phyloP scores from a whole-genome alignment of 352 stramenopile genomes.

The Phytophthora boehmeriae region DNA sequence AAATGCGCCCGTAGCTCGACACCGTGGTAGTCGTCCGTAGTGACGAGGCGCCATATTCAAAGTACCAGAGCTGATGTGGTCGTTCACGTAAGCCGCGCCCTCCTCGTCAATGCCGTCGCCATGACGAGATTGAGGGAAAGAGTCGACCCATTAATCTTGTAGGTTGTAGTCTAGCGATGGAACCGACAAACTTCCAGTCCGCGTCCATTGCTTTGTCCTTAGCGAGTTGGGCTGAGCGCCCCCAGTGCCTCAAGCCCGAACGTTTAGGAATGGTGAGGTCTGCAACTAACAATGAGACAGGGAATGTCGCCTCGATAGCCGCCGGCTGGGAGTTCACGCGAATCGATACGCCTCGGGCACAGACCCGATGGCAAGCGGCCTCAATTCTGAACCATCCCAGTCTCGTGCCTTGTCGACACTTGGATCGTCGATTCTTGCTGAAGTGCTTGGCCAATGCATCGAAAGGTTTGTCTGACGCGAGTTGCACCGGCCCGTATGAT shows the following conservation, averaged over 20 bases:
- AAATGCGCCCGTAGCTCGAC: slow-evolving; percentile 17
- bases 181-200: slow-evolving; percentile 45
- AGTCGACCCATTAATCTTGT: slow-evolving; percentile 40
- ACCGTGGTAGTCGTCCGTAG: slow-evolving; percentile 4
- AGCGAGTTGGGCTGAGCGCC: slow-evolving; percentile 20
- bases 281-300: slow-evolving; percentile 16
- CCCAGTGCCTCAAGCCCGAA: slow-evolving; percentile 15
- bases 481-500: too few species aligned
- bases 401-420: too few species aligned
- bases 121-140: slow-evolving; percentile 29
- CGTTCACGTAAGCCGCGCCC: slow-evolving; percentile 15
- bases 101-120: slow-evolving; percentile 25
- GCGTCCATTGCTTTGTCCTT: slow-evolving; percentile 36
- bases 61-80: slow-evolving; percentile 15
- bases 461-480: too few species aligned
- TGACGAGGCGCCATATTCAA: slow-evolving; percentile 14
- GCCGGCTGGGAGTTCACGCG: neutral
- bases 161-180: slow-evolving; percentile 49
- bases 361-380: neutral
- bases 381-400: neutral
- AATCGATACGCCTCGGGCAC: too few species aligned
- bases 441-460: too few species aligned
- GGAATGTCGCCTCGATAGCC: slow-evolving; percentile 17
- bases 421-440: too few species aligned
- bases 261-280: slow-evolving; percentile 31